phyloP scores from a whole-genome alignment of 2,329 filamentous ascomycete genomes.

The Aspergillus spinulosporus region DNA sequence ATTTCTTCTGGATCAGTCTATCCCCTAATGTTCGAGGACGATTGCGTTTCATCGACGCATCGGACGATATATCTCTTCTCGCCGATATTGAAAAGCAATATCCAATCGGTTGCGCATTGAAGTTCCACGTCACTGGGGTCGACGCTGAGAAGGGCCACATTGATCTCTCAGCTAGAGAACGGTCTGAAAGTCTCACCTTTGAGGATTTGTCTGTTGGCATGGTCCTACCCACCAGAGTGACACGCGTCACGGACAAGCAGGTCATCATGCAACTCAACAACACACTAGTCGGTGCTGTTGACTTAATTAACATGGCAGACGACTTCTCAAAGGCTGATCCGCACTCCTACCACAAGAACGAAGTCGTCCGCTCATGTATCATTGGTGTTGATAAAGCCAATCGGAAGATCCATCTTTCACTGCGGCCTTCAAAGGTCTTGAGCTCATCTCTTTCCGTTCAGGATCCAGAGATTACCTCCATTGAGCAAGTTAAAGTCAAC shows the following conservation, averaged over 20 bases:
- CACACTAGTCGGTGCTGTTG: slow-evolving; percentile 72
- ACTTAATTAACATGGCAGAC: slow-evolving; percentile 80
- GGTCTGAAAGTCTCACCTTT: slow-evolving; percentile 64
- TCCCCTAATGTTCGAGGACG: slow-evolving; percentile 85
- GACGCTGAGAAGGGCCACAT: slow-evolving; percentile 72
- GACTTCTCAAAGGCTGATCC: slow-evolving; percentile 81
- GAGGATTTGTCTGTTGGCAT: slow-evolving; percentile 73
- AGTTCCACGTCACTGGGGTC: slow-evolving; percentile 73
- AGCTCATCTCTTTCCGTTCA: slow-evolving; percentile 79
- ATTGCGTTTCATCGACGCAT: slow-evolving; percentile 78
- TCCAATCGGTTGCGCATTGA: slow-evolving; percentile 84
- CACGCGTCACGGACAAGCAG: slow-evolving; percentile 79
- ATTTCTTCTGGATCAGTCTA: slow-evolving; percentile 85
- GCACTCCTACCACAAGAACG: slow-evolving; percentile 74
- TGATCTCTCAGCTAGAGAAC: slow-evolving; percentile 77
- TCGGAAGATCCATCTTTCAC: slow-evolving; percentile 79
- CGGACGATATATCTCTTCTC: slow-evolving; percentile 79
- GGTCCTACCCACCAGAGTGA: slow-evolving; percentile 79
- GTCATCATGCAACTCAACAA: slow-evolving; percentile 85
- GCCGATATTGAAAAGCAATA: slow-evolving; percentile 76
- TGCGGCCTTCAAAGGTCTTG: slow-evolving; percentile 82
- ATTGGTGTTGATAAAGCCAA: slow-evolving; percentile 77
- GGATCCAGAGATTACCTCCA: slow-evolving; percentile 73
- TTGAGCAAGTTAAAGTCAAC: slow-evolving; percentile 71
- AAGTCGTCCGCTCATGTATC: slow-evolving; percentile 83